phyloP scores from a whole-genome alignment of 805 yeast species.

The Zygosaccharomyces rouxii region DNA sequence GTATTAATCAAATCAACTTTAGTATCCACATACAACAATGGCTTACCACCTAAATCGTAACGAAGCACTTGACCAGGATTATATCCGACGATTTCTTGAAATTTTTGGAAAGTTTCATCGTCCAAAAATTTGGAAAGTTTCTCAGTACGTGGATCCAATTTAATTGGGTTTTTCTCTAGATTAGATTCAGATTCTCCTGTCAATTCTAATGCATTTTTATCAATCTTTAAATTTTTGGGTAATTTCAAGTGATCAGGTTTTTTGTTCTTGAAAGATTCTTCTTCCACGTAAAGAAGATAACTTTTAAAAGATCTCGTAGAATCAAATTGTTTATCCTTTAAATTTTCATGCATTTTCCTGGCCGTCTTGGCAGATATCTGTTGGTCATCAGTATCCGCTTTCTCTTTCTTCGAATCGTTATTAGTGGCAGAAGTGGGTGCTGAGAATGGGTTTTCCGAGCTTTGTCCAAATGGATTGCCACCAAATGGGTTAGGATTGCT shows the following conservation, averaged over 20 bases:
- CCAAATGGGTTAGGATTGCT: conserved; percentile 29
- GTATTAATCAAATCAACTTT: conserved; percentile 36
- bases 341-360: conserved; percentile 30
- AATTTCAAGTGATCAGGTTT: conserved; percentile 42
- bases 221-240: conserved; percentile 53
- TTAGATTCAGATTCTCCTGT: conserved; percentile 36
- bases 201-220: conserved; percentile 44
- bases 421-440: conserved; percentile 1
- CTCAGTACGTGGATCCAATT: conserved; percentile 42
- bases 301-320: conserved; percentile 48
- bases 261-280: conserved; percentile 56
- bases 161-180: conserved; percentile 27
- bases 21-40: conserved; percentile 60
- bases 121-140: conserved; percentile 54
- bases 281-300: conserved; percentile 64
- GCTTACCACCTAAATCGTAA: conserved; percentile 74
- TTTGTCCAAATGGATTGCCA: conserved; percentile 32
- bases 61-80: conserved; percentile 86
- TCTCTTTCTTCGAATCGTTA: not conserved
- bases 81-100: conserved; percentile 67
- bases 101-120: conserved; percentile 75
- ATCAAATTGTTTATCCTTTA: conserved; percentile 22
- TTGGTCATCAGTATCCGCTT: not conserved
- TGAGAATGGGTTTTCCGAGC: conserved; percentile 2
- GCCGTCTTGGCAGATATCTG: conserved; percentile 33